phyloP scores from a whole-genome alignment of 208 protist species.

The Lotmaria passim region DNA sequence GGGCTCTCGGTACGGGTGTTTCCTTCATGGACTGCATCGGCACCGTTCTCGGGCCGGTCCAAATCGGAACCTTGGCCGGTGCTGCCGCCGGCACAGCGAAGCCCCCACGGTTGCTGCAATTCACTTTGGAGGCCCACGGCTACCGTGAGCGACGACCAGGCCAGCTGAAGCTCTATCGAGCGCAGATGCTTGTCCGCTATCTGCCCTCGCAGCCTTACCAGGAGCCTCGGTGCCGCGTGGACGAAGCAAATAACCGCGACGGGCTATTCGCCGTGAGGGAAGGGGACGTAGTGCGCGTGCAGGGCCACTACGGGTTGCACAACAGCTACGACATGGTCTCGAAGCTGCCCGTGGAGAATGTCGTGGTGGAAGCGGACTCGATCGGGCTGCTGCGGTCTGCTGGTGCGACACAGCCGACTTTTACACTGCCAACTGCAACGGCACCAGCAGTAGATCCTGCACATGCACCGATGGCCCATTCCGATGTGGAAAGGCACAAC shows the following conservation, averaged over 20 bases:
- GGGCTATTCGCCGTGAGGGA: slow-evolving; percentile 34
- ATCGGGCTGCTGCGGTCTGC: slow-evolving; percentile 52
- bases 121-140: slow-evolving; percentile 53
- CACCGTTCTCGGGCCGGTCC: slow-evolving; percentile 34
- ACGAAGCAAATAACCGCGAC: background rate
- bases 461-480: too few species aligned
- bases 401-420: background rate
- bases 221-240: background rate
- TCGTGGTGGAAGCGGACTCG: slow-evolving; percentile 68
- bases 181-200: slow-evolving; percentile 54
- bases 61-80: slow-evolving; percentile 34
- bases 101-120: slow-evolving; percentile 55
- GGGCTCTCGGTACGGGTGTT: slow-evolving; percentile 39
- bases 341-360: slow-evolving; percentile 69
- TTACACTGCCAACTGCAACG: background rate
- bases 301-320: slow-evolving; percentile 74
- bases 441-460: background rate
- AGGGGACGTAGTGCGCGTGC: slow-evolving; percentile 65
- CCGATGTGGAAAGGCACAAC: too few species aligned
- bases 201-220: slow-evolving; percentile 30
- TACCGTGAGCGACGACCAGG: slow-evolving; percentile 61
- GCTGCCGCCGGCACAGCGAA: background rate
- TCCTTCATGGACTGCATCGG: slow-evolving; percentile 40
- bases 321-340: slow-evolving; percentile 75
- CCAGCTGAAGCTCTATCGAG: slow-evolving; percentile 65